phyloP scores from a whole-genome alignment of 1,139 yeast genomes.

The Blastobotrys buckinghamii region DNA sequence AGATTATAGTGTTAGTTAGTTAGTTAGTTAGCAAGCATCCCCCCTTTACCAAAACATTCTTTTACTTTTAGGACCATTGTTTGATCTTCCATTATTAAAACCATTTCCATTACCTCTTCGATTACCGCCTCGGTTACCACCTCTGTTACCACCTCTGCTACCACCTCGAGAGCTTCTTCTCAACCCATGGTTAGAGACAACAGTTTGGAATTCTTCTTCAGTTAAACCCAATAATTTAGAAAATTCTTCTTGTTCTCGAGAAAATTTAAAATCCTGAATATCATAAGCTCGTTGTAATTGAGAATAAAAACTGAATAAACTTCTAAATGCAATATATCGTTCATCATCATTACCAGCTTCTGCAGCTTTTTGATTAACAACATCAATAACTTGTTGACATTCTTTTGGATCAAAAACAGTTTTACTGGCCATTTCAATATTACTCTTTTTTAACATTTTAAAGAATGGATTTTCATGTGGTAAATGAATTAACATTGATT shows the following conservation, averaged over 20 bases:
- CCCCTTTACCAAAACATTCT: slow-evolving; percentile 5
- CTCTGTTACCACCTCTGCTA: not conserved
- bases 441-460: slow-evolving; percentile 17
- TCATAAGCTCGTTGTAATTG: slow-evolving; percentile 6
- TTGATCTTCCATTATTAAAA: not conserved
- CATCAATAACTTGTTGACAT: slow-evolving; percentile 3
- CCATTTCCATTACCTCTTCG: not conserved
- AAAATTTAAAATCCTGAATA: not conserved
- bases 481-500: slow-evolving; percentile 31
- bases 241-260: slow-evolving; percentile 11
- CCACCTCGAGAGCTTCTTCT: not conserved
- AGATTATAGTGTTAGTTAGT: too few species aligned
- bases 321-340: not conserved
- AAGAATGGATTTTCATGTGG: slow-evolving; percentile 24
- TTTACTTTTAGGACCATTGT: slow-evolving; percentile 4
- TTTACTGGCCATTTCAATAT: slow-evolving; percentile 20
- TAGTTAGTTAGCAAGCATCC: too few species aligned
- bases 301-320: slow-evolving; percentile 10
- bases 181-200: not conserved
- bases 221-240: slow-evolving; percentile 10
- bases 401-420: slow-evolving; percentile 13
- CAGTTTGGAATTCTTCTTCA: slow-evolving; percentile 4
- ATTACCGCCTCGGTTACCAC: slow-evolving; percentile 2
- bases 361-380: slow-evolving; percentile 4
- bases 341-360: slow-evolving; percentile 3